phyloP scores from a whole-genome alignment of 148 eudicot genomes.

The Hydrangea macrophylla region DNA sequence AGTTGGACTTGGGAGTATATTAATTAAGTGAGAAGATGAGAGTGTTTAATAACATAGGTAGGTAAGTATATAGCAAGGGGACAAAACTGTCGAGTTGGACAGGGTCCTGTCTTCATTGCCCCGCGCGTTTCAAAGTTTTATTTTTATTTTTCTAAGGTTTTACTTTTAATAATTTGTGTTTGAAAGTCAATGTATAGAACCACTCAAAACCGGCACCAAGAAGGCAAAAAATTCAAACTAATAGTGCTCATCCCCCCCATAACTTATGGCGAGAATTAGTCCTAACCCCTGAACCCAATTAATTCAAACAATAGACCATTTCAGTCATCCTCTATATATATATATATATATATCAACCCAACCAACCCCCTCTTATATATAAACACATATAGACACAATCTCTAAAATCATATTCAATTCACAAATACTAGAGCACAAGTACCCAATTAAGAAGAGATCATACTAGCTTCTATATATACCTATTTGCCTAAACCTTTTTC shows the following conservation, averaged over 20 bases:
- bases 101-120: not conserved
- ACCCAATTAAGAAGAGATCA: not conserved
- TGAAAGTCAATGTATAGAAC: not conserved
- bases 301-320: conserved; percentile 1
- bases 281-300: not conserved
- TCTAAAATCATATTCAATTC: too few species aligned
- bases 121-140: not conserved
- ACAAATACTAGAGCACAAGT: too few species aligned
- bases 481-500: not conserved
- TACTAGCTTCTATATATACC: not conserved
- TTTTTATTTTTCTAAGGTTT: too few species aligned
- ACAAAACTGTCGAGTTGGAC: too few species aligned
- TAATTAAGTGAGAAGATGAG: too few species aligned
- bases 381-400: not conserved
- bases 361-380: not conserved
- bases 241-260: not conserved
- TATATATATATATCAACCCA: too few species aligned
- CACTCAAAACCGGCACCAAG: not conserved
- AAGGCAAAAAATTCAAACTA: not conserved
- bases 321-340: not conserved
- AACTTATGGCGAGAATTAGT: not conserved
- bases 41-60: too few species aligned
- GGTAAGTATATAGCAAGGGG: too few species aligned
- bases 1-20: too few species aligned
- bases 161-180: not conserved